Conservation (phyloP, 2,329 filamentous ascomycete species). For the Exophiala sideris region DNA sequence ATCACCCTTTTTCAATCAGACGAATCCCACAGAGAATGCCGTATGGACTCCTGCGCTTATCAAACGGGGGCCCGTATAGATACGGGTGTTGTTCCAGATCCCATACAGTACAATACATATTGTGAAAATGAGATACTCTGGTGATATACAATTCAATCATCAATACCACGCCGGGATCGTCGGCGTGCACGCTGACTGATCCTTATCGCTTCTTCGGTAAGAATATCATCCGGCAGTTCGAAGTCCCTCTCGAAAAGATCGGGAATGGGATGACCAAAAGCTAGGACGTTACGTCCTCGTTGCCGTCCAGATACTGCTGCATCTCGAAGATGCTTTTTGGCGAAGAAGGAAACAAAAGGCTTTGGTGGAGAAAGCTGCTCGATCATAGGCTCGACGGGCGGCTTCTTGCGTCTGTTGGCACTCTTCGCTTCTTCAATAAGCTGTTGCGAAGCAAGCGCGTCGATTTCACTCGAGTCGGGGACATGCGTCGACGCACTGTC, state of each 20-base stretch:
- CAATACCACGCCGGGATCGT: slow-evolving; percentile 19
- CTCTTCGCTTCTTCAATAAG: slow-evolving; percentile 68
- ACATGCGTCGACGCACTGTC: slow-evolving; percentile 41
- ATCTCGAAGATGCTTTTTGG: slow-evolving; percentile 74
- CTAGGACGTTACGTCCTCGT: slow-evolving; percentile 66
- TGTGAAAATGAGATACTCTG: not conserved
- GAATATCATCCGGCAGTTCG: slow-evolving; percentile 62
- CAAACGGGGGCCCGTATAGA: too few relatives aligned
- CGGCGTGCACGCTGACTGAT: slow-evolving; percentile 35
- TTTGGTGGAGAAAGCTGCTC: slow-evolving; percentile 40
- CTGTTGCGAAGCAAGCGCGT: slow-evolving; percentile 69
- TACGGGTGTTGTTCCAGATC: not conserved
- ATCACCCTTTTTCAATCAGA: too few relatives aligned
- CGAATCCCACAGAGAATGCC: too few relatives aligned
- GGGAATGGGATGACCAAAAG: slow-evolving; percentile 79
- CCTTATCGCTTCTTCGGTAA: slow-evolving; percentile 42
- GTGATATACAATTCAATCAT: slow-evolving; percentile 13
- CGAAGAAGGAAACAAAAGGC: slow-evolving; percentile 84
- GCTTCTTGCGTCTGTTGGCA: slow-evolving; percentile 34
- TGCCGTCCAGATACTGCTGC: slow-evolving; percentile 71
- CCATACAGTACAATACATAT: slow-evolving; percentile 3
- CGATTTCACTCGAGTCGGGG: slow-evolving; percentile 66
- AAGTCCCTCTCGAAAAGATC: slow-evolving; percentile 71
- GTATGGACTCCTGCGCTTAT: too few relatives aligned
- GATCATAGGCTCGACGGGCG: not conserved